Evolutionary conservation across 306 rosid species (phyloP), one percentile per base, ranked within the genome.

Genomic region (Mimosa bimucronata): DNA sequence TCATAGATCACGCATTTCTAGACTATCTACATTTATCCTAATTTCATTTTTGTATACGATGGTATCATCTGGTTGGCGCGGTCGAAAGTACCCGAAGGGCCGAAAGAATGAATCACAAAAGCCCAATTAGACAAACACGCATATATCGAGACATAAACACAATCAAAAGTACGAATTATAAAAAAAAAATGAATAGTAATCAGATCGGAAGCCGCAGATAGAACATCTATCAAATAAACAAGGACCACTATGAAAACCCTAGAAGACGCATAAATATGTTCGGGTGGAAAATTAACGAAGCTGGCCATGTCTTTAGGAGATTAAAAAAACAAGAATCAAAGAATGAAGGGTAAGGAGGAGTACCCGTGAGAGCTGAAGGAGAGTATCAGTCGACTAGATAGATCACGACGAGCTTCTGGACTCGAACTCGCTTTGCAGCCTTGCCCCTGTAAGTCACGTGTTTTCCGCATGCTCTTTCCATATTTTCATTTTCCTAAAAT

Each of bases 241-340:
- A 74, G 23, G 64, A 65, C 65, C n/a, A 66, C 41, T 67, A 67
- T 26, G 76, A 37, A 80, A 86, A 87, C 89, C 89, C 83, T 80
- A 74, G 26, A 74, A 31, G 74, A 74, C 46, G 73, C 13, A 57
- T 9, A 73, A 21, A 69, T 14, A 74, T 6, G 26, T 0, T n/a
- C n/a, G n/a, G n/a, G n/a, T n/a, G n/a, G n/a, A n/a, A n/a, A n/a
- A n/a, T n/a, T n/a, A n/a, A n/a, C n/a, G n/a, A n/a, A n/a, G n/a
- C n/a, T n/a, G n/a, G n/a, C n/a, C n/a, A n/a, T n/a, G n/a, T n/a
- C n/a, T 11, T 41, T 66, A 5, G 65, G 71, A 41, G 25, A 57
- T 38, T 21, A 58, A 1, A 53, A 14, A n/a, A 4, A 25, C 13
- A 2, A n/a, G 11, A 29, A 61, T 61, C 29, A 16, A 28, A 61